Evolutionary conservation across 1,284 basidiomycete species (phyloP).

Genomic region (Gomphus sp.): DNA sequence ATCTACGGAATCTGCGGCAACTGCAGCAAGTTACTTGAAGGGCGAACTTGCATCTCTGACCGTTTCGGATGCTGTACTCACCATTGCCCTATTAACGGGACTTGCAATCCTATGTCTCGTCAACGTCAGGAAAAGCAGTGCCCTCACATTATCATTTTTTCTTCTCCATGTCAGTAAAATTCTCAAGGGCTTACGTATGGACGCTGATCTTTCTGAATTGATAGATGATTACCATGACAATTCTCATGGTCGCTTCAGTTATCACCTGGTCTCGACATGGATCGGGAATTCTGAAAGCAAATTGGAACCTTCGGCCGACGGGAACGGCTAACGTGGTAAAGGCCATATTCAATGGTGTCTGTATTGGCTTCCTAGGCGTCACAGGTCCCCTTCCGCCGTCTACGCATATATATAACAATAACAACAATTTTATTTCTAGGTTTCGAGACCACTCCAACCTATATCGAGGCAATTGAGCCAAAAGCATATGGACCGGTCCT

Average conservation of each 20-base stretch:
- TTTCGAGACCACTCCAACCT: slow-evolving; percentile 40
- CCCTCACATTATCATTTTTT: slow-evolving; percentile 46
- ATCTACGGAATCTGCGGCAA: slow-evolving; percentile 59
- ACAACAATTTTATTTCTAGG: slow-evolving; percentile 26
- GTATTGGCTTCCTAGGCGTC: slow-evolving; percentile 58
- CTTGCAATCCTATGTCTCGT: slow-evolving; percentile 47
- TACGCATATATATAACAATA: background rate
- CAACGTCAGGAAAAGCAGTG: slow-evolving; percentile 54
- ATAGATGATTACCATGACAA: slow-evolving; percentile 45
- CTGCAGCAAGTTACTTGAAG: slow-evolving; percentile 54
- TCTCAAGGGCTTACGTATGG: background rate
- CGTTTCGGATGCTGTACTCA: slow-evolving; percentile 40
- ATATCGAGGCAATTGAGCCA: slow-evolving; percentile 48
- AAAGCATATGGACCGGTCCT: slow-evolving; percentile 48
- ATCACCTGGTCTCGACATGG: slow-evolving; percentile 46
- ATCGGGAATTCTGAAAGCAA: slow-evolving; percentile 35
- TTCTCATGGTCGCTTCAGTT: slow-evolving; percentile 37
- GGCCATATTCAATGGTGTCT: slow-evolving; percentile 54
- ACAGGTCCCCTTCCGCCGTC: slow-evolving; percentile 38
- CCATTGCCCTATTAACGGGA: slow-evolving; percentile 38
- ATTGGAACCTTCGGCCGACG: slow-evolving; percentile 36
- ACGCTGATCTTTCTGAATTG: background rate
- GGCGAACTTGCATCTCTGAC: slow-evolving; percentile 46
- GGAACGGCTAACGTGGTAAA: slow-evolving; percentile 25
- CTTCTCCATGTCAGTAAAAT: slow-evolving; percentile 41